phyloP scores from a whole-genome alignment of 805 yeast genomes.

The Saccharomyces eubayanus region DNA sequence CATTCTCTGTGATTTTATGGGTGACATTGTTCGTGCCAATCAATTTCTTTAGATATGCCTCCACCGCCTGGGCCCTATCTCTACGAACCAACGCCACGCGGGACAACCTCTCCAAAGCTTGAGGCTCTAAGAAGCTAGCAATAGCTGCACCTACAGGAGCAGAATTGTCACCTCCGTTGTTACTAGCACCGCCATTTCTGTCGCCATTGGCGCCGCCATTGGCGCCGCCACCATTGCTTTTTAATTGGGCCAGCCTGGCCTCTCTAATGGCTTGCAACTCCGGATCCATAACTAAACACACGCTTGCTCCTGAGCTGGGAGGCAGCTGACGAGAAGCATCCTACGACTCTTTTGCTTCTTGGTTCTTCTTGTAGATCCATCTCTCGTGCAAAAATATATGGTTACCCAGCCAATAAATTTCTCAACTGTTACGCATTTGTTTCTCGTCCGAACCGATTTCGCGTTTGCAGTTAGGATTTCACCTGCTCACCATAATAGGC shows the following conservation, averaged over 20 bases:
- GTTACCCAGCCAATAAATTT: not conserved
- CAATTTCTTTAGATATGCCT: constrained; percentile 63
- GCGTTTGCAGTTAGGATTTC: not conserved
- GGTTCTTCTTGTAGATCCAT: not conserved
- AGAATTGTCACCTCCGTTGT: constrained; percentile 2
- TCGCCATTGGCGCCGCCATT: constrained; percentile 32
- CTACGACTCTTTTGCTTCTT: not conserved
- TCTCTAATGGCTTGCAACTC: constrained; percentile 87
- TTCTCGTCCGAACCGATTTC: not conserved
- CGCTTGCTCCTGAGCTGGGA: not conserved
- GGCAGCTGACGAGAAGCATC: not conserved
- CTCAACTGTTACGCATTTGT: not conserved
- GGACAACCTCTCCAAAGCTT: constrained; percentile 79
- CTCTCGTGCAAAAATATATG: not conserved
- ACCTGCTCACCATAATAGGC: not conserved
- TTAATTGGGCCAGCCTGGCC: constrained; percentile 84
- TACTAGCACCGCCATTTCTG: constrained; percentile 5
- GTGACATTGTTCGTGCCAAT: constrained; percentile 66
- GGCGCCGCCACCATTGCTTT: constrained; percentile 37
- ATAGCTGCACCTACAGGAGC: constrained; percentile 29
- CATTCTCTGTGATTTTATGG: constrained; percentile 69
- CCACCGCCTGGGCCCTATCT: constrained; percentile 84
- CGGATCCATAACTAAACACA: constrained; percentile 56
- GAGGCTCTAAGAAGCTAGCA: constrained; percentile 67
- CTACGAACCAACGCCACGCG: constrained; percentile 85